phyloP scores from a whole-genome alignment of 768 basidiomycete species.

The Boletellus ananiceps region DNA sequence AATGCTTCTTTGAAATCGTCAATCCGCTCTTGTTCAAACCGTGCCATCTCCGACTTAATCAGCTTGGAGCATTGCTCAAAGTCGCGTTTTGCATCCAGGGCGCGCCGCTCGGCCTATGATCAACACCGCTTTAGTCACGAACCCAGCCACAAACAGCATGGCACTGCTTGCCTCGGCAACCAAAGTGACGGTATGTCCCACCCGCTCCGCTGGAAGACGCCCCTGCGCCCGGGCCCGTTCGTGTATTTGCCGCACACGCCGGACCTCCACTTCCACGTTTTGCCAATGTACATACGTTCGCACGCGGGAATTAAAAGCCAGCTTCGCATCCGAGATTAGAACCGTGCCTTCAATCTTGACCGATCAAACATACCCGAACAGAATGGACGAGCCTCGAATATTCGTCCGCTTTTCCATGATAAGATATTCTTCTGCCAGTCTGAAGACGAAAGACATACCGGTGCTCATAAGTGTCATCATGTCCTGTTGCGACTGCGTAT shows the following conservation, averaged over 20 bases:
- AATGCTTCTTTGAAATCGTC: slow-evolving; percentile 88
- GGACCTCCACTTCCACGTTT: slow-evolving; percentile 66
- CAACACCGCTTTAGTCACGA: not conserved
- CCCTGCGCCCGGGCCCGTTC: slow-evolving; percentile 82
- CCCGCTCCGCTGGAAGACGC: slow-evolving; percentile 60
- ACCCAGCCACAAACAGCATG: not conserved
- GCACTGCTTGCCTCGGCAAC: slow-evolving; percentile 65
- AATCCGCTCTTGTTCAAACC: slow-evolving; percentile 91
- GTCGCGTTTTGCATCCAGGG: slow-evolving; percentile 78
- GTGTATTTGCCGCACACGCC: slow-evolving; percentile 68
- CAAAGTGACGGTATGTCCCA: slow-evolving; percentile 69
- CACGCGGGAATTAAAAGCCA: slow-evolving; percentile 85
- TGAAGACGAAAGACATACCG: slow-evolving; percentile 34
- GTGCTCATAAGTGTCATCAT: slow-evolving; percentile 76
- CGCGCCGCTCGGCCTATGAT: slow-evolving; percentile 74
- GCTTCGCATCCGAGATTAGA: slow-evolving; percentile 36
- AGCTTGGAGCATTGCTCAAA: slow-evolving; percentile 86
- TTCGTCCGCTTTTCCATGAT: slow-evolving; percentile 60
- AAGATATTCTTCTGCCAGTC: not conserved
- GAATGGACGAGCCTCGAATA: slow-evolving; percentile 89
- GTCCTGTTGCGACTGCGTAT: slow-evolving; percentile 76
- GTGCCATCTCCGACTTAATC: slow-evolving; percentile 81
- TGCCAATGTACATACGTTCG: slow-evolving; percentile 82
- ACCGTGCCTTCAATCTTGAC: not conserved
- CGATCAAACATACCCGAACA: slow-evolving; percentile 58